Evolutionary conservation across 1,284 basidiomycete genomes (phyloP), one percentile per base, ranked within the genome.

Genomic region (Vanrija sp.): DNA sequence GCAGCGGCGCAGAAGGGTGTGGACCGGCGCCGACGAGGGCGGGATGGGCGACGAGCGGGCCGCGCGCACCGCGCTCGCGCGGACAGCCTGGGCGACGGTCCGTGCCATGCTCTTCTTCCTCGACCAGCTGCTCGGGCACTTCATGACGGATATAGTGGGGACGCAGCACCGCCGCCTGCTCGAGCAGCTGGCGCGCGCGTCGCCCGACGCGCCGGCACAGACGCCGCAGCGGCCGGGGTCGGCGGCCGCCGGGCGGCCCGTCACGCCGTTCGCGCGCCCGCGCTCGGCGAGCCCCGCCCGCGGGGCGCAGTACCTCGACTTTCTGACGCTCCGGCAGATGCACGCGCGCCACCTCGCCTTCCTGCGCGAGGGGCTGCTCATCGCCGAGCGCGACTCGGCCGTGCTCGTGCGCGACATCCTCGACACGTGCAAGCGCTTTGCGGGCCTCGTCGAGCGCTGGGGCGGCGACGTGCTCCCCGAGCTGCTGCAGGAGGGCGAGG

Each of bases 91-190:
- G 90, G 88, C 88, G 0, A 81, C 87, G 16, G 85, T 91, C 16
- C 76, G 89, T 57, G 83, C 87, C 62, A 92, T 94, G 89, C 83
- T 85, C 44, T 94, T 91, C 89, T 93, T 93, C 69, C 77, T 95
- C 53, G 91, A 93, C 53, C 61, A 76, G 31, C 68, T 93, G 8
- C 76, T 88, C 46, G 84, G 84, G 7, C 91, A 93, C 71, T 82
- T 89, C 57, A 89, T 91, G 88, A 88, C 84, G 60, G 91, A 95
- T 62, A 89, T 95, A 7, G 81, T 94, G 25, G 91, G 93, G 56
- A 83, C 85, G 15, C 90, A 95, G 70, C 92, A 87, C 67, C 76
- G 52, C 6, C 54, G 62, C 3, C 56, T 73, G 10, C 56, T 72
- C 4, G 62, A 62, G 19, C 58, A 69, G 41, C 55, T 75, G 5